Percentiles rank a stretch among this genome's conserved stretches.
Evolutionary conservation across 371 early-diverging fungal genomes (phyloP).

Genomic region (Lichtheimia hyalospora): DNA sequence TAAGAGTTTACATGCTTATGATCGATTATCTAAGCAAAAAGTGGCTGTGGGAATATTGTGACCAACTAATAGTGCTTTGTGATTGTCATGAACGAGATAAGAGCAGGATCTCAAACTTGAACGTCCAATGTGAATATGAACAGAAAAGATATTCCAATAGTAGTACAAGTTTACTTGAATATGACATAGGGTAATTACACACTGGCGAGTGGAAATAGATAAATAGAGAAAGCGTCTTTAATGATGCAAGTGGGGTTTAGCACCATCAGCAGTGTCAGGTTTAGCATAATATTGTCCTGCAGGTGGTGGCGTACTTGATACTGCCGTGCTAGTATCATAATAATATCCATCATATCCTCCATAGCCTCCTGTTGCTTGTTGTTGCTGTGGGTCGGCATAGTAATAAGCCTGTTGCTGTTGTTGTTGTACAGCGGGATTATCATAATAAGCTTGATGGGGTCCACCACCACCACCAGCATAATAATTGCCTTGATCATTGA

Average conservation of each 20-base stretch:
- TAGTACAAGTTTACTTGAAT: too few species aligned
- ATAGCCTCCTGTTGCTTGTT: constrained; percentile 24
- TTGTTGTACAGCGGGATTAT: constrained; percentile 17
- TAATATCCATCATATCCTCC: constrained; percentile 33
- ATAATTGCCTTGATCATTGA: constrained; percentile 45
- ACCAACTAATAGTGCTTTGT: too few species aligned
- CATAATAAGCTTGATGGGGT: constrained; percentile 20
- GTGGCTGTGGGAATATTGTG: too few species aligned
- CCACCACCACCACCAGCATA: constrained; percentile 21
- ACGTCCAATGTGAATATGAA: too few species aligned
- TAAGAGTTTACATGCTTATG: too few species aligned
- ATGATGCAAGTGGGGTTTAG: constrained; percentile 13
- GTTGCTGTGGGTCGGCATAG: constrained; percentile 28
- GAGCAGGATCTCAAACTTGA: too few species aligned
- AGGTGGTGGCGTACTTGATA: constrained; percentile 3
- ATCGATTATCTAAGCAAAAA: too few species aligned
- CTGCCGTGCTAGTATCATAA: constrained; percentile 19
- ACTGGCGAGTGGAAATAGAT: too few species aligned
- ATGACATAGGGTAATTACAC: too few species aligned
- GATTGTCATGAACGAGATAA: too few species aligned
- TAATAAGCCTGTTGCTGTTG: constrained; percentile 25
- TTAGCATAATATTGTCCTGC: constrained; percentile 10
- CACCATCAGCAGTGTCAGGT: constrained; percentile 17
- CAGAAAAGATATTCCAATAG: too few species aligned
- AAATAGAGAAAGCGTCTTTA: background rate